Percentiles rank a stretch among this genome's conserved stretches.
Conservation (phyloP, 2,329 filamentous ascomycete species). For the Fusarium coicis region DNA sequence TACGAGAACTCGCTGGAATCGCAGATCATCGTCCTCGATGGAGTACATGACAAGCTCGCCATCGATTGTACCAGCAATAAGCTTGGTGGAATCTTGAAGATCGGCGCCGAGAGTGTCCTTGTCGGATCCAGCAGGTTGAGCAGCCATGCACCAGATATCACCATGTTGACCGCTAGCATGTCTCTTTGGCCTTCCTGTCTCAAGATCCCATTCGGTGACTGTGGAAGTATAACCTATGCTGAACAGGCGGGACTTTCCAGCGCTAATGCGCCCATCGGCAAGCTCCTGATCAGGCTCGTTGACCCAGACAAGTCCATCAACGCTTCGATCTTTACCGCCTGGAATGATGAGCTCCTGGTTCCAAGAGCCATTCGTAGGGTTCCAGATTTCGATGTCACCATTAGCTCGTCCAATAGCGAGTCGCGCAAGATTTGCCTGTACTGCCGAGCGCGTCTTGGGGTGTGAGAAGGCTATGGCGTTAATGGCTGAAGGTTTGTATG, state of each 20-base stretch:
- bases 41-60: constrained; percentile 89
- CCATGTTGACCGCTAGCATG: constrained; percentile 93
- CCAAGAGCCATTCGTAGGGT: constrained; percentile 84
- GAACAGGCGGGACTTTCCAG: constrained; percentile 86
- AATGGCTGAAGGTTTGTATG: constrained; percentile 90
- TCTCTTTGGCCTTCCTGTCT: constrained; percentile 78
- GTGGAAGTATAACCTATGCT: constrained; percentile 94
- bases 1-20: constrained; percentile 80
- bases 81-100: constrained; percentile 62
- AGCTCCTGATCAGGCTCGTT: constrained; percentile 82
- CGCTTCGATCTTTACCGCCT: constrained; percentile 84
- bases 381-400: constrained; percentile 98
- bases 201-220: constrained; percentile 95
- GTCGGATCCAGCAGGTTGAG: constrained; percentile 71
- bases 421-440: constrained; percentile 68
- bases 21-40: constrained; percentile 84
- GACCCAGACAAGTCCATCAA: constrained; percentile 92
- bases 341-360: constrained; percentile 87
- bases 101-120: constrained; percentile 38
- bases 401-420: constrained; percentile 93
- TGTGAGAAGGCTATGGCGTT: constrained; percentile 96
- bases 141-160: constrained; percentile 96
- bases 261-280: constrained; percentile 67
- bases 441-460: constrained; percentile 61
- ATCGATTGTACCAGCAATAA: constrained; percentile 90